Evolutionary conservation across 164 flowering plant genomes (phyloP), one percentile per base, ranked within the genome.

Genomic region (Malania oleifera): DNA sequence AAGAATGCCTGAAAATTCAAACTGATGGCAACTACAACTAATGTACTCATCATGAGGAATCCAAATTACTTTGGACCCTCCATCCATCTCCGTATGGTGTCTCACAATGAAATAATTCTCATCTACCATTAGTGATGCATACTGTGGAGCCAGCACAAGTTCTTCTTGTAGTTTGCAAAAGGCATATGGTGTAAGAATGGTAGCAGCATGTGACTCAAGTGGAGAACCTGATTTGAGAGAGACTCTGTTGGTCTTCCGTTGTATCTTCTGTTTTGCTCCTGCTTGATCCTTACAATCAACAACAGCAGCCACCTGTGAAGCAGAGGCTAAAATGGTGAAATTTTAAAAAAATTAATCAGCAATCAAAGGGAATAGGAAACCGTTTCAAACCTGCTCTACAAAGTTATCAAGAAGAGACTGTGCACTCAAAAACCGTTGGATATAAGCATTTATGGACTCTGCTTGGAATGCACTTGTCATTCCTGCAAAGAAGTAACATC

Each of bases 151-250:
- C 65, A 82, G 66, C 13, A 79, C 77, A 50, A 89, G 82, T 66
- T 89, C 86, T 38, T 86, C 91, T 70, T 89, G 91, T 20, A 89
- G 73, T 64, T 80, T 80, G 45, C 70, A 31, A 44, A 89, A 86
- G 53, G 96, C 93, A 64, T 75, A 80, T 22, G 96, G 89, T 50
- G 91, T 86, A 41, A 89, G 80, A 59, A 89, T 72, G 49, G 79
- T 48, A 44, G 86, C 86, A 50, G 96, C 93, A 73, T 89, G 86
- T 3, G 85, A 80, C 68, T 89, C 96, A 48, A 86, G 77, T 18
- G 93, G 96, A 24, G 96, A 84, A 25, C 91, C 91, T 0, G 89
- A 81, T 79, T 81, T 84, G 24, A 85, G 80, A 63, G 67, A 57
- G 43, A 80, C 72, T 66, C 80, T 84, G 31, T 74, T 77, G 27